phyloP scores from a whole-genome alignment of 768 basidiomycete species.

The Naganishia vaughanmartiniae region DNA sequence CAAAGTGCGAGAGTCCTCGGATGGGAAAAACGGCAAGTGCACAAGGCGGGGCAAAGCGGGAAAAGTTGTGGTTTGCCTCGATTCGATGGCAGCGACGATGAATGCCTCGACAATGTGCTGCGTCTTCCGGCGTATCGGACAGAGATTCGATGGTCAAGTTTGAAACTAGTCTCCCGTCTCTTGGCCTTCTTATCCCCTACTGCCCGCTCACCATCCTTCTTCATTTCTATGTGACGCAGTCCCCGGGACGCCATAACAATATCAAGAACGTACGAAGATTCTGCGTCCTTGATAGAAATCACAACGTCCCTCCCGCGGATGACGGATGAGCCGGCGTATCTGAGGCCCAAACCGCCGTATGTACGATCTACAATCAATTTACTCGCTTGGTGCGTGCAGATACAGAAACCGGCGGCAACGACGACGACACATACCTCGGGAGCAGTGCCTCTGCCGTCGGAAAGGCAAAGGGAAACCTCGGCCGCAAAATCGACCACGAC shows the following conservation, averaged over 20 bases:
- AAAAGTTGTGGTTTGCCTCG: no score
- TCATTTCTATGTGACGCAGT: constrained; percentile 59
- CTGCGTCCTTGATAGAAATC: constrained; percentile 79
- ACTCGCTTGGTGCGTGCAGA: constrained; percentile 91
- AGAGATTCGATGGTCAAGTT: no score
- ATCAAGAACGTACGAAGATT: constrained; percentile 75
- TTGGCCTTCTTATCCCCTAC: not conserved
- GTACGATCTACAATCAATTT: constrained; percentile 84
- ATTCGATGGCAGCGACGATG: no score
- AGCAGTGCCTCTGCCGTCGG: no score
- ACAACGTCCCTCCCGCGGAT: constrained; percentile 92
- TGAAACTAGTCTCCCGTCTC: no score
- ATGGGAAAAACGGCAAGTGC: no score
- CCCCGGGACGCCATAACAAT: constrained; percentile 94
- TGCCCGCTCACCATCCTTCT: not conserved
- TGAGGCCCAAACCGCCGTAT: constrained; percentile 86
- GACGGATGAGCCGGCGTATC: constrained; percentile 81
- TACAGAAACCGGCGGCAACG: constrained; percentile 36
- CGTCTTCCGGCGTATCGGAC: no score
- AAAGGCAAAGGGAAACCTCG: no score
- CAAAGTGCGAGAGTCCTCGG: no score
- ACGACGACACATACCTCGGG: no score
- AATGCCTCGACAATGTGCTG: no score
- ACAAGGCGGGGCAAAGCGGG: no score
- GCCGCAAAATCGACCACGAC: constrained; percentile 34